Evolutionary conservation across 192 early-diverging fungal species (phyloP).

Genomic region (Rhizoclosmatium sp.): DNA sequence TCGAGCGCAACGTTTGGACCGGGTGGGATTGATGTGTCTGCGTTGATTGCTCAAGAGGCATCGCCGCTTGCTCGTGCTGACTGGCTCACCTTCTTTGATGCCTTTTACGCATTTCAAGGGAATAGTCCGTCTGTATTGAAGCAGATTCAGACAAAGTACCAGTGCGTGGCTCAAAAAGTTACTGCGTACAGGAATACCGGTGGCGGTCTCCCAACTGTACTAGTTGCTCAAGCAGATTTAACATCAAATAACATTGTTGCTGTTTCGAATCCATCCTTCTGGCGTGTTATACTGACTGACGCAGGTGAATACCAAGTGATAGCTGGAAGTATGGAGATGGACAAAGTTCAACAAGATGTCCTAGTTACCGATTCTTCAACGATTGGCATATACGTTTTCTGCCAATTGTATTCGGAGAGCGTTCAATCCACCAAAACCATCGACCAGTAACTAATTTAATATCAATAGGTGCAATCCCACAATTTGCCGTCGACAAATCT

Average conservation of each 20-base stretch:
- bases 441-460: too few species aligned
- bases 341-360: too few species aligned
- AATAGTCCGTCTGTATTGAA: not conserved
- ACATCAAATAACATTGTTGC: constrained; percentile 15
- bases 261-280: constrained; percentile 2
- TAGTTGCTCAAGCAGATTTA: not conserved
- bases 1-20: not conserved
- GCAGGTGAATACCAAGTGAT: not conserved
- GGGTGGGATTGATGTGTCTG: not conserved
- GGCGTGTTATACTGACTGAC: constrained; percentile 3
- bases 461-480: not conserved
- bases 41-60: not conserved
- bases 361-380: too few species aligned
- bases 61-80: constrained; percentile 27
- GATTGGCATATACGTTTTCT: too few species aligned
- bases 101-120: constrained; percentile 10
- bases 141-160: not conserved
- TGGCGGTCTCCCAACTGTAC: not conserved
- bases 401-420: too few species aligned
- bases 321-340: too few species aligned
- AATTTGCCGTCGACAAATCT: not conserved
- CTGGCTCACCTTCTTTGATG: constrained; percentile 33
- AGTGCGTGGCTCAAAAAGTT: constrained; percentile 18
- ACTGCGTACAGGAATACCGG: constrained; percentile 43
- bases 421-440: too few species aligned